phyloP scores from a whole-genome alignment of 768 basidiomycete genomes.

The Xerocomellus dryophilus region DNA sequence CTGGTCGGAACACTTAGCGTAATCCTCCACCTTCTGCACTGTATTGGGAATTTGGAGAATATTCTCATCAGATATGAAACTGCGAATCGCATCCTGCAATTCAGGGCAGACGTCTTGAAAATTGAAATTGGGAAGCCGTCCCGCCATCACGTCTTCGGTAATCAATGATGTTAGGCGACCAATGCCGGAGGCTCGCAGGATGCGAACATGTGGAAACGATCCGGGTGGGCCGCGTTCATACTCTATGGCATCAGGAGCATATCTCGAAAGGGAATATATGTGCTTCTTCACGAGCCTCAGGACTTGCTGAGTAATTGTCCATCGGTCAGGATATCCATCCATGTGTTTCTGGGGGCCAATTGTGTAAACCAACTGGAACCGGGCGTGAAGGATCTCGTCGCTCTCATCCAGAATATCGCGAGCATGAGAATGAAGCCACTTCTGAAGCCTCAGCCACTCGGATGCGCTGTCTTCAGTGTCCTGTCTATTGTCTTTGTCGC shows the following conservation, averaged over 20 bases:
- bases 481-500: too few species aligned
- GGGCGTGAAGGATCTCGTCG: conserved; percentile 25
- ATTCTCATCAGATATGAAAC: conserved; percentile 13
- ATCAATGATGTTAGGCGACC: conserved; percentile 3
- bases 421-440: conserved; percentile 11
- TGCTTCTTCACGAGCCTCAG: conserved; percentile 12
- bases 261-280: neutral
- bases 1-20: neutral
- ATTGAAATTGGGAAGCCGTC: conserved; percentile 6
- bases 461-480: neutral
- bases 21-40: conserved; percentile 1
- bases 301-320: conserved; percentile 29
- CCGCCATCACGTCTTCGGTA: conserved; percentile 4
- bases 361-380: conserved; percentile 19
- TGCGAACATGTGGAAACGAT: conserved; percentile 9
- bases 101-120: neutral
- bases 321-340: conserved; percentile 28
- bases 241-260: neutral
- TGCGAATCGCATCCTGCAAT: neutral
- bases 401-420: conserved; percentile 23
- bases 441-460: conserved; percentile 14
- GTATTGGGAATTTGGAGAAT: neutral
- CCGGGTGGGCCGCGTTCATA: neutral
- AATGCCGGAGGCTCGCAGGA: neutral
- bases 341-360: conserved; percentile 20